These are phyloP conservation scores for Flaveria brownii DNA, from an alignment of 129 eudicot species.

Conservation along the genomic window DNA sequence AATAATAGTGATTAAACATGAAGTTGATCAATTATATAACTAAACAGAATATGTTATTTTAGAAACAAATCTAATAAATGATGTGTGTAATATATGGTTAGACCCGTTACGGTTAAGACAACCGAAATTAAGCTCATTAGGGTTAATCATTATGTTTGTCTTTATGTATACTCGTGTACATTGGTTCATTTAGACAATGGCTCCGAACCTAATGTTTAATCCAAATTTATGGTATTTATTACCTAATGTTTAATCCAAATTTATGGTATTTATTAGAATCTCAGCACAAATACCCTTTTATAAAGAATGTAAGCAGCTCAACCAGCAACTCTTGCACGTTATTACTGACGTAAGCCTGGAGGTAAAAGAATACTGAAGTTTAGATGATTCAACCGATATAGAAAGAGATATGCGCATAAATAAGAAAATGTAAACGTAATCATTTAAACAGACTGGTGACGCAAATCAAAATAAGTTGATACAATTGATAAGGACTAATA, in stretches of 20 bases:
- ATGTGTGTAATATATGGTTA: not conserved
- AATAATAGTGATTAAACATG: not conserved
- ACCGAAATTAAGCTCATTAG: too few species aligned
- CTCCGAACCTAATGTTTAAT: not conserved
- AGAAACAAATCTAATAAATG: not conserved
- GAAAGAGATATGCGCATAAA: not conserved
- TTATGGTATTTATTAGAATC: not conserved
- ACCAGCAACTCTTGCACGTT: constrained; percentile 68
- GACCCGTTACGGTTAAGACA: too few species aligned
- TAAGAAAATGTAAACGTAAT: constrained; percentile 3
- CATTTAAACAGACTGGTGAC: not conserved
- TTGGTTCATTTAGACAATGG: not conserved
- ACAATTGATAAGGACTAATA: not conserved
- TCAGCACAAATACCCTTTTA: constrained; percentile 52
- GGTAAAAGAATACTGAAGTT: not conserved
- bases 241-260: not conserved
- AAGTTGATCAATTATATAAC: not conserved
- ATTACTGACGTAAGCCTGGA: constrained; percentile 68
- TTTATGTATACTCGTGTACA: not conserved
- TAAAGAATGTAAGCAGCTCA: constrained; percentile 65
- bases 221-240: not conserved
- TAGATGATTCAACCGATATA: not conserved
- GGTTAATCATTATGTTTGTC: too few species aligned
- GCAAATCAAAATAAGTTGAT: not conserved
- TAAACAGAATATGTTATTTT: not conserved